Evolutionary conservation across 1,284 basidiomycete genomes (phyloP).

Genomic region (Microbotryum silenes-acaulis): DNA sequence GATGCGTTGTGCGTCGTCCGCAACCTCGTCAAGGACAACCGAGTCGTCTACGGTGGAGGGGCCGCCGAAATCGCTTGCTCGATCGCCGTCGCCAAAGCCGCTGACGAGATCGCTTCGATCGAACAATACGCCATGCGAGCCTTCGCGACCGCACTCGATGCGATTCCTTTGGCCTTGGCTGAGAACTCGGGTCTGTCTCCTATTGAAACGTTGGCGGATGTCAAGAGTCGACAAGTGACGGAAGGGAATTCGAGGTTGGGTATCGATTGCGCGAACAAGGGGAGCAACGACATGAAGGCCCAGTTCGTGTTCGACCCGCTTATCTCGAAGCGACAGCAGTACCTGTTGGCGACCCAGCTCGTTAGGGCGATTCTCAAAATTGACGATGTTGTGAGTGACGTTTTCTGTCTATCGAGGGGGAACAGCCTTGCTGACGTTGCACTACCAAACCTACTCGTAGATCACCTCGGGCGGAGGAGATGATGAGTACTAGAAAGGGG

Average conservation of each 20-base stretch:
- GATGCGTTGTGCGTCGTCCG: conserved; percentile 96
- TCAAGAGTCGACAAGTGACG: conserved; percentile 86
- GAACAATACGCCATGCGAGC: conserved; percentile 99
- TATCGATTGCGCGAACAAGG: conserved; percentile 83
- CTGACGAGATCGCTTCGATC: conserved; percentile 93
- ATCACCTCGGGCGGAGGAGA: not conserved
- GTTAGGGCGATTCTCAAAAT: conserved; percentile 42
- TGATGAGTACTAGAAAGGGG: not conserved
- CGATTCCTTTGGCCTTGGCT: conserved; percentile 86
- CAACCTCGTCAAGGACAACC: conserved; percentile 88
- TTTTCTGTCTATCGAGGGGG: not conserved
- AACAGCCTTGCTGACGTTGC: not conserved
- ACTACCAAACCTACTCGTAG: not conserved
- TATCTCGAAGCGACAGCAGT: conserved; percentile 95
- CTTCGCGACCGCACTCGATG: conserved; percentile 86
- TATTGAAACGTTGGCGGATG: conserved; percentile 89
- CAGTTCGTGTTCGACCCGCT: conserved; percentile 96
- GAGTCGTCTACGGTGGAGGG: conserved; percentile 95
- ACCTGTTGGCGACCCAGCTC: conserved; percentile 92
- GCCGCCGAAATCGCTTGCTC: conserved; percentile 95
- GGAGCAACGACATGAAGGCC: conserved; percentile 91
- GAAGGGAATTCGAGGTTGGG: conserved; percentile 79
- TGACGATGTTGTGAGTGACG: conserved; percentile 30
- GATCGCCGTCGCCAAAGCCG: conserved; percentile 84
- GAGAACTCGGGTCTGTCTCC: conserved; percentile 96